These are phyloP conservation scores for Dendrobium nobile DNA, from an alignment of 106 monocot genomes.

Conservation along the genomic window DNA sequence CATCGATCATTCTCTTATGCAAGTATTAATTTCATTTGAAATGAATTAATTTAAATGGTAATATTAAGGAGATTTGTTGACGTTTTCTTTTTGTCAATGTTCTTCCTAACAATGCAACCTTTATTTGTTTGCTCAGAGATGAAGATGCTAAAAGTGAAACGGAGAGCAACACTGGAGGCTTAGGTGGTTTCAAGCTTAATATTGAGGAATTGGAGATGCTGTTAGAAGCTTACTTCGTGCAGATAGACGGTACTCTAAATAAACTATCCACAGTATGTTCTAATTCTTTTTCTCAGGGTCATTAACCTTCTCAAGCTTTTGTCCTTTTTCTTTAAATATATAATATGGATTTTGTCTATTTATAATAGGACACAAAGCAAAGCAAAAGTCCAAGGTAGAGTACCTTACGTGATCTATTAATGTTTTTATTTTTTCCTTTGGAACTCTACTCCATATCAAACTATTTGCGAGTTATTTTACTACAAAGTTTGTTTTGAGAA, in stretches of 20 bases:
- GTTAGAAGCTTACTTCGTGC: constrained; percentile 62
- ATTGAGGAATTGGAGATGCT: constrained; percentile 62
- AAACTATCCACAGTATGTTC: constrained; percentile 44
- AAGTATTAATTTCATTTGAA: not conserved
- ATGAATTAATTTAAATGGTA: not conserved
- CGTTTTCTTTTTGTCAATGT: not conserved
- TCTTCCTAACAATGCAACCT: not conserved
- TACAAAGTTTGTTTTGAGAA: no score
- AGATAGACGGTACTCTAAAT: constrained; percentile 56
- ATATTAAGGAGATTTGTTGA: not conserved
- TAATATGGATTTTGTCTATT: not conserved
- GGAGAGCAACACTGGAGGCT: constrained; percentile 29
- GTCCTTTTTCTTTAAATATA: not conserved
- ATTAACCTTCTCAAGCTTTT: not conserved
- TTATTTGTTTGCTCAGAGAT: constrained; percentile 20
- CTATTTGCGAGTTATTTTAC: not conserved
- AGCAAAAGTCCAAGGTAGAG: not conserved
- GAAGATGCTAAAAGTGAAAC: constrained; percentile 22
- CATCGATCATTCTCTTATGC: not conserved
- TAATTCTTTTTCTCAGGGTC: not conserved
- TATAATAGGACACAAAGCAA: not conserved
- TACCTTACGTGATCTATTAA: not conserved
- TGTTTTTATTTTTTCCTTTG: not conserved
- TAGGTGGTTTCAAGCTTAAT: constrained; percentile 35
- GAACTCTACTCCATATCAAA: not conserved